A percentile compares a stretch with the other conserved stretches of the same genome.
These are phyloP conservation scores for Solanum piurae DNA, from an alignment of 257 asterid genomes.

Conservation along the genomic window DNA sequence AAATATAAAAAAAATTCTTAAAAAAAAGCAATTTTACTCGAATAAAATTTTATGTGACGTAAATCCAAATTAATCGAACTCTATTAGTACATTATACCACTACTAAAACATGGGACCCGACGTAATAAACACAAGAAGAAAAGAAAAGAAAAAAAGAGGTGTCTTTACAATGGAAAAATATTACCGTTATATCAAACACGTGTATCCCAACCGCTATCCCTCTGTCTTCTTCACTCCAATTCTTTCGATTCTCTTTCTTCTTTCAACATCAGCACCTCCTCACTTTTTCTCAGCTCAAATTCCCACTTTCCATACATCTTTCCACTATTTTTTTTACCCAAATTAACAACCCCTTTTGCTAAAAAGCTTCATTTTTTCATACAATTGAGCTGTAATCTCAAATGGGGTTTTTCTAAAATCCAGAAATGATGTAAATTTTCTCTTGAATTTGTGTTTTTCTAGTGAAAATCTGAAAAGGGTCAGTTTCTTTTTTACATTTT, in stretches of 20 bases:
- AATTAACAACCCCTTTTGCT: not conserved
- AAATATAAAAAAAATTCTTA: rapidly evolving
- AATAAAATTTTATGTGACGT: rapidly evolving
- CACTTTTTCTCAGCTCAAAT: not conserved
- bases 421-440: not conserved
- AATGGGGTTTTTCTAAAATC: not conserved
- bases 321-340: not conserved
- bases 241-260: constrained; percentile 37
- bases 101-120: not conserved
- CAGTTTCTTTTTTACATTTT: not conserved
- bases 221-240: constrained; percentile 27
- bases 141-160: not conserved
- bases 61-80: no score
- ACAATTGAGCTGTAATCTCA: not conserved
- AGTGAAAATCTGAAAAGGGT: not conserved
- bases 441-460: not conserved
- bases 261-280: not conserved
- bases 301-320: not conserved
- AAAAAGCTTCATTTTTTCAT: not conserved
- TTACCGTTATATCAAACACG: constrained; percentile 60
- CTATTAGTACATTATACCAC: rapidly evolving
- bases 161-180: not conserved
- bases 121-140: not conserved
- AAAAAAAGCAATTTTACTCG: rapidly evolving
- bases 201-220: constrained; percentile 15